Base-by-base conservation (phyloP, 2,329 filamentous ascomycete species). In the Cladosporium oxysporum region DNA sequence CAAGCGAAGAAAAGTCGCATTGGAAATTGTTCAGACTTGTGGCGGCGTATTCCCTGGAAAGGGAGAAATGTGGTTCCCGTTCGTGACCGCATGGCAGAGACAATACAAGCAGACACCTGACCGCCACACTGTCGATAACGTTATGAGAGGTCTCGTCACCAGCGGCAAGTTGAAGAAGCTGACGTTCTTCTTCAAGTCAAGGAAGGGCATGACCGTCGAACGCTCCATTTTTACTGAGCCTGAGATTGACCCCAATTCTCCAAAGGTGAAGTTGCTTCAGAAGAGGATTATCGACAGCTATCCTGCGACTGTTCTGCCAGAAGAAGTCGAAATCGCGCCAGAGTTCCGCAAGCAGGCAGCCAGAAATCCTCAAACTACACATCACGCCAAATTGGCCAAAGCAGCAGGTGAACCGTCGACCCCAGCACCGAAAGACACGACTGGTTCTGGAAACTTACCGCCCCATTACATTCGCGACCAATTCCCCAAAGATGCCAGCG, bases 1-100 rank as follows among this genome's bases (percentile, higher is more conserved):
- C 55, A 74, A 82, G 47, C 80, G 84, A 33, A 80, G 78, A 62
- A 81, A 81, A 21, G 83, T 88, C 33, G 77, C 88, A 3, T 74
- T 85, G 72, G 80, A 86, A 29, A 82, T 88, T 47, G 71, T 88
- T 14, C 77, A 84, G 53, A 79, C 81, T 58, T 83, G 83, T 64
- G 80, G 80, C 55, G 87, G 87, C 8, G 82, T 84, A 2, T 87
- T 84, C 62, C 85, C 86, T 2, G 80, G 83, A 44, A 81, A 84
- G 28, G 78, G 78, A 53, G 85, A 87, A 69, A 79, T 88, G n/a
- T 82, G 80, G 74, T 79, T 82, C 68, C 83, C 86, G 10, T 87
- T 87, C 68, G 76, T 79, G 16, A 81, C 81, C 2, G 76, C 81
- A 18, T 89, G 86, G 85, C 76, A 81, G 61, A 81, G 79, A 67